Percentiles rank a stretch among this genome's conserved stretches.
Conservation (phyloP, 2,329 filamentous ascomycete genomes). For the Arthrobotrys sphaeroides region DNA sequence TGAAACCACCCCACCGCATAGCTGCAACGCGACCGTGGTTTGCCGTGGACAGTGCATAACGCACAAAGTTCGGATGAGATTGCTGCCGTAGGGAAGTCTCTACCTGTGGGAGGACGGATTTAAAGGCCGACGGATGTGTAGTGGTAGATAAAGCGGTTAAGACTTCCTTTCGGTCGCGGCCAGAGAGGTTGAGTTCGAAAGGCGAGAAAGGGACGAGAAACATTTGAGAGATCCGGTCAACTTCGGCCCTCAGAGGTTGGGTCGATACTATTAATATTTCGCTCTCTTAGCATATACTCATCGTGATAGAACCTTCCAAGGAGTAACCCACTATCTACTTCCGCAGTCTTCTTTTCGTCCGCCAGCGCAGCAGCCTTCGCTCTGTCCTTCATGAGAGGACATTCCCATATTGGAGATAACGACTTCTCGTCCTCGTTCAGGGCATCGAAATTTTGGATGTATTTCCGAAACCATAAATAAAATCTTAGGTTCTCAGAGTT, state of each 20-base stretch:
- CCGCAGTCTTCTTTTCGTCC: neutral
- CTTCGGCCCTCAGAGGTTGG: conserved; percentile 79
- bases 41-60: conserved; percentile 82
- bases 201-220: conserved; percentile 75
- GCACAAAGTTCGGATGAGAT: conserved; percentile 83
- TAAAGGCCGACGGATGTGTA: conserved; percentile 79
- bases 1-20: conserved; percentile 40
- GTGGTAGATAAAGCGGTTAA: conserved; percentile 77
- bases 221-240: conserved; percentile 76
- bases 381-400: conserved; percentile 39
- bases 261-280: conserved; percentile 70
- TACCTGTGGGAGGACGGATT: conserved; percentile 69
- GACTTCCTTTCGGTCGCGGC: conserved; percentile 70
- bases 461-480: conserved; percentile 73
- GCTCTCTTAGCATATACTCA: neutral
- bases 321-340: neutral
- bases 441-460: conserved; percentile 69
- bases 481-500: conserved; percentile 85
- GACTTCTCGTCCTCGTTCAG: conserved; percentile 66
- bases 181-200: conserved; percentile 78
- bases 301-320: no score
- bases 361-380: neutral
- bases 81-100: conserved; percentile 77
- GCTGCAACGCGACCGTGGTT: conserved; percentile 73
- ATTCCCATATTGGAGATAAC: conserved; percentile 62